Base-by-base conservation (phyloP, 345 rosid genomes). In the Linum usitatissimum region DNA sequence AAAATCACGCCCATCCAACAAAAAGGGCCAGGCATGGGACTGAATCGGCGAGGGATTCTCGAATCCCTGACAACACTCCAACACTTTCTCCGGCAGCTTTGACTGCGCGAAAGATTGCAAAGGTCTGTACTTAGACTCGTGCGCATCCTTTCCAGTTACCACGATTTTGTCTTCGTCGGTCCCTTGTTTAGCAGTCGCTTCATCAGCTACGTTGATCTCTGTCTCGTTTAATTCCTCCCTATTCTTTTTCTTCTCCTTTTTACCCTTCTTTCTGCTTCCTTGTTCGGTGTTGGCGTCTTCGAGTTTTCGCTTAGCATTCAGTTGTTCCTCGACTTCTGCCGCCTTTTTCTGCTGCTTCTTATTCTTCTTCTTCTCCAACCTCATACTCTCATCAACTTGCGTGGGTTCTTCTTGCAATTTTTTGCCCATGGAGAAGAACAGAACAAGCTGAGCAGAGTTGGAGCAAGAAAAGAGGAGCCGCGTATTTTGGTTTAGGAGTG, bases 11-110 rank as follows among this genome's bases (percentile, higher is more conserved):
- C 86, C 92, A 54, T 84, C 79, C 70, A 93, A 73, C 78, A 93
- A 68, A 75, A 87, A 90, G 2, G 99, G 99, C 99, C 97, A 93
- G 1, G 95, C 80, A 60, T 84, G 84, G 6, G 99, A 80, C 81
- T 93, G 99, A 77, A 90, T 90, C 0, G 96, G 86, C 54, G 99
- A 93, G 3, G 99, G 99, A 9, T 65, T 82, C 70, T 80, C 68
- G 61, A 90, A 93, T 63, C 69, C 74, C 74, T 83, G 82, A 70
- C 97, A 93, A 75, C 95, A 93, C 39, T 68, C 68, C 57, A 93
- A 65, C 28, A 93, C 99, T 63, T 77, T 74, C 65, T 74, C 90
- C 0, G 95, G 96, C 64, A 93, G 71, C 55, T 84, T 82, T 0
- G 86, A 70, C 57, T 78, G 78, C 6, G 79, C 66, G 70, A 93